A percentile compares a stretch with the other conserved stretches of the same genome.
Evolutionary conservation across 192 early-diverging fungal genomes (phyloP).

Genomic region (Radiomyces spectabilis): DNA sequence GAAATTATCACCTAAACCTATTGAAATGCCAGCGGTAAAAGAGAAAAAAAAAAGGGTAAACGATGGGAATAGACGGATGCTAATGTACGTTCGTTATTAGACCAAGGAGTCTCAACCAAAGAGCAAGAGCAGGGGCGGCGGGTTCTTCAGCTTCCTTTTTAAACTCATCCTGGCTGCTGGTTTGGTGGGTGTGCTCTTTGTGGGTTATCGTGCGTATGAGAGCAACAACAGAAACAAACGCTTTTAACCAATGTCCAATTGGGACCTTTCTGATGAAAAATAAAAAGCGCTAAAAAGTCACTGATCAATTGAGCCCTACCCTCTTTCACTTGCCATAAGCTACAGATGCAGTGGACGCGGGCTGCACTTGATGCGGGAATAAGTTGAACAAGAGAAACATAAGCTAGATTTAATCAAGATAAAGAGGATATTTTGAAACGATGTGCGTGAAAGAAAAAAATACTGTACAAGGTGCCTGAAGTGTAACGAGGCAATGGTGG

Average conservation of each 20-base stretch:
- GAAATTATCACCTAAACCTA: slow-evolving; percentile 9
- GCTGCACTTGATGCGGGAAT: too few relatives aligned
- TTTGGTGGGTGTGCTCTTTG: slow-evolving; percentile 20
- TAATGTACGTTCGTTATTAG: background rate
- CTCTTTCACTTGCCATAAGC: too few relatives aligned
- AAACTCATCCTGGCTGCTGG: slow-evolving; percentile 20
- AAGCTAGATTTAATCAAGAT: too few relatives aligned
- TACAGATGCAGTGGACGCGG: too few relatives aligned
- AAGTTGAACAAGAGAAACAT: too few relatives aligned
- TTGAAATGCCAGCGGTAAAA: slow-evolving; percentile 9
- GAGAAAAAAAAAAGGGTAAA: slow-evolving; percentile 1
- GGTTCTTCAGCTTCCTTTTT: slow-evolving; percentile 18
- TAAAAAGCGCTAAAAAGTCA: too few relatives aligned
- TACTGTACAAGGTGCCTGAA: too few relatives aligned
- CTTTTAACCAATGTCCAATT: slow-evolving; percentile 2
- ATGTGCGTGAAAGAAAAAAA: too few relatives aligned
- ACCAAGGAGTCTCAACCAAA: background rate
- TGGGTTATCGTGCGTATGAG: slow-evolving; percentile 22
- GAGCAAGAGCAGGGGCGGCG: slow-evolving; percentile 6
- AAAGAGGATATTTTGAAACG: too few relatives aligned
- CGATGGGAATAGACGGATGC: background rate
- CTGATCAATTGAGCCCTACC: too few relatives aligned
- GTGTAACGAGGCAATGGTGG: too few relatives aligned
- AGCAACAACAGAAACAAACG: slow-evolving; percentile 19
- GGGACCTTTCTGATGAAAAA: too few relatives aligned